Conservation (phyloP, 2,329 filamentous ascomycete genomes). For the Ciborinia camelliae region DNA sequence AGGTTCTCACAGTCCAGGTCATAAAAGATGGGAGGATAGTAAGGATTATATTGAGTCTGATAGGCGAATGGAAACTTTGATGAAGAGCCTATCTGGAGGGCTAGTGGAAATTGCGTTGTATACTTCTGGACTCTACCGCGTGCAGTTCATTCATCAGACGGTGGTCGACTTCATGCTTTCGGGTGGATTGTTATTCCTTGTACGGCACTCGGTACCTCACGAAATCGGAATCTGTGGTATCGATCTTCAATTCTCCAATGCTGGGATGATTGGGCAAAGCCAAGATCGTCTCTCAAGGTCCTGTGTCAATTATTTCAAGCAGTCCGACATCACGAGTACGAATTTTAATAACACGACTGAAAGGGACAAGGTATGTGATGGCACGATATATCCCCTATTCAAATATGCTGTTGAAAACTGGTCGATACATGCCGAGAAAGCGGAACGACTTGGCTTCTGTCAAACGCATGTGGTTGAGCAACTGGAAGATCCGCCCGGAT, state of each 20-base stretch:
- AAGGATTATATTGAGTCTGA: constrained; percentile 25
- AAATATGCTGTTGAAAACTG: constrained; percentile 19
- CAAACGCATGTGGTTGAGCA: constrained; percentile 20
- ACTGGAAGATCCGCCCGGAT: neutral
- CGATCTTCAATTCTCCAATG: neutral
- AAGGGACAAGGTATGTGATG: neutral
- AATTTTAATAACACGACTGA: no score
- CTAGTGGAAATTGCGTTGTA: constrained; percentile 22
- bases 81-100: constrained; percentile 24
- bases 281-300: constrained; percentile 20
- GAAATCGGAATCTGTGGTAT: neutral
- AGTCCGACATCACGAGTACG: no score
- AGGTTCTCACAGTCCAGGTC: neutral
- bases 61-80: constrained; percentile 25
- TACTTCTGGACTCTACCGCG: constrained; percentile 20
- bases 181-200: constrained; percentile 22
- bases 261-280: constrained; percentile 17
- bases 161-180: constrained; percentile 41
- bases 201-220: neutral
- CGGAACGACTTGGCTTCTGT: constrained; percentile 10
- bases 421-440: constrained; percentile 22
- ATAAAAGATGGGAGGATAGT: neutral
- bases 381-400: constrained; percentile 1
- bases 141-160: constrained; percentile 42
- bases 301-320: constrained; percentile 23